A percentile compares a stretch with the other conserved stretches of the same genome.
Conservation (phyloP, 1,284 basidiomycete genomes). For the Ganoderma meredithae region DNA sequence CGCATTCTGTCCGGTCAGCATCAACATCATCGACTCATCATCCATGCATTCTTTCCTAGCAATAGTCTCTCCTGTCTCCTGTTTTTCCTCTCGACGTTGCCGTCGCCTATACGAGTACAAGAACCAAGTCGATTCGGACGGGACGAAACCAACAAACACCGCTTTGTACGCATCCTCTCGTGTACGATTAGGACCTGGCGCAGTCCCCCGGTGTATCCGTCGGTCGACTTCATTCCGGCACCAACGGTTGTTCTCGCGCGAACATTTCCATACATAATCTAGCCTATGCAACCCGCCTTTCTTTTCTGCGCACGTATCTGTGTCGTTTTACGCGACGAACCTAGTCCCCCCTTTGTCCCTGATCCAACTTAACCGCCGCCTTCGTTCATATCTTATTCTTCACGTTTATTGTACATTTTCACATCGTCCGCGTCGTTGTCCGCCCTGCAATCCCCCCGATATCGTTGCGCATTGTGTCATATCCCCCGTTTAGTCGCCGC, state of each 20-base stretch:
- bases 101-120: conserved; percentile 38
- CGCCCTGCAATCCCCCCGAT: conserved; percentile 40
- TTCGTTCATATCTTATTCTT: conserved; percentile 73
- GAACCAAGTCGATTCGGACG: conserved; percentile 36
- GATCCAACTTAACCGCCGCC: conserved; percentile 39
- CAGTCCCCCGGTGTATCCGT: conserved; percentile 43
- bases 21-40: conserved; percentile 58
- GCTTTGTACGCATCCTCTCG: conserved; percentile 39
- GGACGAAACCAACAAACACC: conserved; percentile 30
- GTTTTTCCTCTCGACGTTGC: conserved; percentile 43
- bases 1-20: conserved; percentile 61
- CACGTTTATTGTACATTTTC: conserved; percentile 65
- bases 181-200: conserved; percentile 50
- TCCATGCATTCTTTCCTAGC: conserved; percentile 75
- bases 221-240: conserved; percentile 32
- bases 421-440: conserved; percentile 41
- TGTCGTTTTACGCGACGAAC: conserved; percentile 53
- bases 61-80: conserved; percentile 51
- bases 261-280: conserved; percentile 46
- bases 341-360: conserved; percentile 39
- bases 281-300: conserved; percentile 57
- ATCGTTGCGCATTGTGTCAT: conserved; percentile 44
- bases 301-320: conserved; percentile 47
- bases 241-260: conserved; percentile 21
- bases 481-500: conserved; percentile 38